phyloP scores from a whole-genome alignment of 2,329 filamentous ascomycete genomes.

The Calonectria multiphialidica region DNA sequence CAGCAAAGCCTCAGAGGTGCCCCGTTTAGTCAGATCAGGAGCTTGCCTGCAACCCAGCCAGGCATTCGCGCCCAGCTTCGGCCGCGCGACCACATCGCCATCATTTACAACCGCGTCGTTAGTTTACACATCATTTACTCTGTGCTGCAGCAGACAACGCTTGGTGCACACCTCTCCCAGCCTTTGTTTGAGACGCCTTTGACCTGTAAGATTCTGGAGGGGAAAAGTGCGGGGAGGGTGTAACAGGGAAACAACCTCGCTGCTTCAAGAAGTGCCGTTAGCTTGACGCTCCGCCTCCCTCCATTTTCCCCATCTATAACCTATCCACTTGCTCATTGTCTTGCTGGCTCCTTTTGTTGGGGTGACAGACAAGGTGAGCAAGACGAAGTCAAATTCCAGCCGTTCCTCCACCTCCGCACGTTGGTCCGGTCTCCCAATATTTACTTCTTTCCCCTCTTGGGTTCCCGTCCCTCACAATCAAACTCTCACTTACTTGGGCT shows the following conservation, averaged over 20 bases:
- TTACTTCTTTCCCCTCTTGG: constrained; percentile 1
- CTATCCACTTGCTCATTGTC: constrained; percentile 14
- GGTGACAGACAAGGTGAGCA: constrained; percentile 3
- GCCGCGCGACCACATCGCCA: background rate
- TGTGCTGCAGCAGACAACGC: background rate
- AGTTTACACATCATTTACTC: background rate
- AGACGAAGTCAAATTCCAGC: constrained; percentile 7
- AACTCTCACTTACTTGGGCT: background rate
- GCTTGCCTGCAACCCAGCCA: background rate
- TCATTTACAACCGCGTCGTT: background rate
- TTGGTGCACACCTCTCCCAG: constrained; percentile 15
- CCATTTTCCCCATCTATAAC: constrained; percentile 11
- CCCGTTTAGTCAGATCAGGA: background rate
- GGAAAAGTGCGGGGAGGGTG: constrained; percentile 24
- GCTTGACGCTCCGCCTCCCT: constrained; percentile 21
- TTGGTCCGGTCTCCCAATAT: constrained; percentile 4
- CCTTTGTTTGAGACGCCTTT: background rate
- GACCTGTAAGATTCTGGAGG: constrained; percentile 11
- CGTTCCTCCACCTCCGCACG: constrained; percentile 13
- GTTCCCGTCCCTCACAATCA: background rate
- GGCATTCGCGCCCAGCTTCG: background rate
- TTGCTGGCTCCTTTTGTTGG: constrained; percentile 24
- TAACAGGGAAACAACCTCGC: constrained; percentile 17
- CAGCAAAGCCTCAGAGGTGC: background rate
- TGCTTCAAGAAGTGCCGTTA: constrained; percentile 16